phyloP scores from a whole-genome alignment of 306 rosid genomes.

The Casuarina glauca region DNA sequence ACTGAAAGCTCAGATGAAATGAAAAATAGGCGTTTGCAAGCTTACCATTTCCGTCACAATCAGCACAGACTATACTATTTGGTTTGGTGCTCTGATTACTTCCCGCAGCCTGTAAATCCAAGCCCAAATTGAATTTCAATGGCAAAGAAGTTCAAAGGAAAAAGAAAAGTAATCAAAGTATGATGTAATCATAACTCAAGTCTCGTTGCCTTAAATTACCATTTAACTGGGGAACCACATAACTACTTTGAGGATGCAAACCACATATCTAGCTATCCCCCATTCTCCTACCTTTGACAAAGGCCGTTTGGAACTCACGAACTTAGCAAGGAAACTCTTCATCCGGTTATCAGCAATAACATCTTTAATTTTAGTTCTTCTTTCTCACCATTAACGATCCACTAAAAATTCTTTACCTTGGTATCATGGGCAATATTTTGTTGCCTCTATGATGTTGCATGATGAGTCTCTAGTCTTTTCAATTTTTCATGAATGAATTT shows the following conservation, averaged over 20 bases:
- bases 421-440: not conserved
- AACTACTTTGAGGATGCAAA: not conserved
- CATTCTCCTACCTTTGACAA: too few species aligned
- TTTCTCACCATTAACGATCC: too few species aligned
- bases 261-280: too few species aligned
- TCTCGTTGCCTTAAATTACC: not conserved
- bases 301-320: too few species aligned
- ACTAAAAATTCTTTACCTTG: not conserved
- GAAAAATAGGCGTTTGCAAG: constrained; percentile 12
- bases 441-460: not conserved
- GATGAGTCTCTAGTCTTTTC: not conserved
- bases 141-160: constrained; percentile 17
- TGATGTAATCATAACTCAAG: constrained; percentile 19
- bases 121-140: constrained; percentile 15
- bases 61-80: constrained; percentile 64
- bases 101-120: constrained; percentile 70
- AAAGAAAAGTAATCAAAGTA: constrained; percentile 2
- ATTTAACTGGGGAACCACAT: not conserved
- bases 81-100: constrained; percentile 38
- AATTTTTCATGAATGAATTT: not conserved
- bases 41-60: constrained; percentile 93
- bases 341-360: not conserved
- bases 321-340: not conserved
- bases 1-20: not conserved
- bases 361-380: not conserved